Evolutionary conservation across 1,284 basidiomycete genomes (phyloP).

Genomic region (Flammula alnicola): DNA sequence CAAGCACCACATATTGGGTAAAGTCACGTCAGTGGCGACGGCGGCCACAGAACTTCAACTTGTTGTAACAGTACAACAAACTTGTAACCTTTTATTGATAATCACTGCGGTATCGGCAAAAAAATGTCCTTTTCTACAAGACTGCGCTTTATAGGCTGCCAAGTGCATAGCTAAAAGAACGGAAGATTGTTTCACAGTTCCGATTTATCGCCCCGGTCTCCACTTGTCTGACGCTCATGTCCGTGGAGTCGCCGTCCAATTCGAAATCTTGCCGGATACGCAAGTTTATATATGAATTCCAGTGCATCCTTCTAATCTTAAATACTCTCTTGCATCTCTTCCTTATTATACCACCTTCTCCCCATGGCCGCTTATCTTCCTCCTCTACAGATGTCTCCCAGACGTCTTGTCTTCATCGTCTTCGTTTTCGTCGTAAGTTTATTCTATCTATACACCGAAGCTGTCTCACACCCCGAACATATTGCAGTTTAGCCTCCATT

Average conservation of each 20-base stretch:
- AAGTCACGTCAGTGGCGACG: conserved; percentile 7
- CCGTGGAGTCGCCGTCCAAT: background rate
- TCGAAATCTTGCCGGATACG: conserved; percentile 1
- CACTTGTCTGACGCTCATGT: background rate
- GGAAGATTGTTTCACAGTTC: background rate
- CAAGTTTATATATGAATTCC: background rate
- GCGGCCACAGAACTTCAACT: background rate
- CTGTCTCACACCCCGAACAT: conserved; percentile 10
- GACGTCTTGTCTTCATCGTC: conserved; percentile 51
- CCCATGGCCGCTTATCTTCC: conserved; percentile 24
- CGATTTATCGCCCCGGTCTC: conserved; percentile 2
- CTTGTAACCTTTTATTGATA: background rate
- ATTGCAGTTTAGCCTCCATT: conserved; percentile 41
- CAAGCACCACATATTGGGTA: conserved; percentile 28
- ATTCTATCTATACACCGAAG: too few relatives aligned
- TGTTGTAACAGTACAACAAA: too few relatives aligned
- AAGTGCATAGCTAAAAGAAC: too few relatives aligned
- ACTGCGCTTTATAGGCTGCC: too few relatives aligned
- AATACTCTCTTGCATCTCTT: background rate
- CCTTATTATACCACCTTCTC: conserved; percentile 5
- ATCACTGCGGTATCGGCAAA: too few relatives aligned
- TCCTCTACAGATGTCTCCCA: conserved; percentile 47
- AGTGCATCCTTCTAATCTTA: background rate
- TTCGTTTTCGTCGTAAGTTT: conserved; percentile 51
- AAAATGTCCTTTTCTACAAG: too few relatives aligned